Conservation (phyloP, 208 protist species). For the Crithidia bombi region DNA sequence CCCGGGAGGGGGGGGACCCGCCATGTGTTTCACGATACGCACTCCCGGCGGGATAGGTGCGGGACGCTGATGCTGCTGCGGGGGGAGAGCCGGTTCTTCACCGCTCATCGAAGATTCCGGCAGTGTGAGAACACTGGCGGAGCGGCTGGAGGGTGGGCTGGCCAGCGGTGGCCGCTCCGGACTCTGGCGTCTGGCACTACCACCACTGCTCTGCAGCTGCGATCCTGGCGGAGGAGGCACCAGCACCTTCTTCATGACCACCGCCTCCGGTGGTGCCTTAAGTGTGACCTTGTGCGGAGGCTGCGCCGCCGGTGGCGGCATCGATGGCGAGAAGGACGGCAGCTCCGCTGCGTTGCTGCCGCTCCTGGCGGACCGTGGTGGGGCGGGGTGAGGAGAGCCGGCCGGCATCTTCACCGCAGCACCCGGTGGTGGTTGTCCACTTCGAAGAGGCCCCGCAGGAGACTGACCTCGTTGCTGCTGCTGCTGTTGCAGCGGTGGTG, state of each 20-base stretch:
- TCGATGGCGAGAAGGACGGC: background rate
- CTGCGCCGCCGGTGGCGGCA: background rate
- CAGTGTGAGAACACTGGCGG: background rate
- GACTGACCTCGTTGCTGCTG: slow-evolving; percentile 4
- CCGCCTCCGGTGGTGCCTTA: slow-evolving; percentile 12
- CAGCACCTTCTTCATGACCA: slow-evolving; percentile 11
- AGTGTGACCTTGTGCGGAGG: background rate
- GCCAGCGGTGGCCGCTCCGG: slow-evolving; percentile 8
- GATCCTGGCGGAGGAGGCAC: background rate
- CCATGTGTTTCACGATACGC: slow-evolving; percentile 20
- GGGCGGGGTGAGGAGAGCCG: background rate
- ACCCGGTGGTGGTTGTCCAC: background rate
- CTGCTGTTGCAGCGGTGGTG: background rate
- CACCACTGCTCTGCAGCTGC: no score
- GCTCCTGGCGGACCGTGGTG: background rate
- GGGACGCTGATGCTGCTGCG: slow-evolving; percentile 20
- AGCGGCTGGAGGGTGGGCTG: background rate
- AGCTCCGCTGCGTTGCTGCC: background rate
- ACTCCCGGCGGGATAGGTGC: background rate
- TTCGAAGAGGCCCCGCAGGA: background rate
- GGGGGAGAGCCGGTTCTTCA: background rate
- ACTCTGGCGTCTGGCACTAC: background rate
- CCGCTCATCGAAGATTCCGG: background rate
- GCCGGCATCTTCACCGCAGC: slow-evolving; percentile 7
- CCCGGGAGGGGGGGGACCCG: slow-evolving; percentile 5